A percentile compares a stretch with the other conserved stretches of the same genome.
phyloP scores from a whole-genome alignment of 495 filamentous ascomycete genomes.

The Physcia stellaris region DNA sequence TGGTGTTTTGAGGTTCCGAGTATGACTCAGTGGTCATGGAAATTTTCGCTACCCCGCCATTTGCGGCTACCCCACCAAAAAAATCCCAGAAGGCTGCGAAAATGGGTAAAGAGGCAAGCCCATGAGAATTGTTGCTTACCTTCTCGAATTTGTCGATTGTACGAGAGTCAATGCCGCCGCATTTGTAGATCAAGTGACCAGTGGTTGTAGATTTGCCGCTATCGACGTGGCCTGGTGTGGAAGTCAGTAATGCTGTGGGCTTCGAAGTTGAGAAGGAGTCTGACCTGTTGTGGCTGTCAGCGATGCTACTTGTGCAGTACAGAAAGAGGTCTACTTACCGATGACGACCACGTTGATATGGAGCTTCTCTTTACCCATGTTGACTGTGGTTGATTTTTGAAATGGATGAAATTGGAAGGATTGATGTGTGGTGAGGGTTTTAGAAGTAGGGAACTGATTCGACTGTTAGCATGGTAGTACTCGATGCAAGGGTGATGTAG shows the following conservation, averaged over 20 bases:
- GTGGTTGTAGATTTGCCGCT: constrained; percentile 99
- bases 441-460: no score
- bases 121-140: constrained; percentile 44
- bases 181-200: constrained; percentile 99
- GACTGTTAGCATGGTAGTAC: no score
- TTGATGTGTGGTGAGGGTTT: no score
- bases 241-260: background rate
- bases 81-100: constrained; percentile 9
- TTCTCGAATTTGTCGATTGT: constrained; percentile 99
- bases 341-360: constrained; percentile 98
- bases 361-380: constrained; percentile 71
- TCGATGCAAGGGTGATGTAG: no score
- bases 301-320: background rate
- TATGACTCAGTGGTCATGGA: no score
- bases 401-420: background rate
- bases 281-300: no score
- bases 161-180: constrained; percentile 99
- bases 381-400: constrained; percentile 23
- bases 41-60: no score
- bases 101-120: constrained; percentile 10
- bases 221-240: constrained; percentile 99
- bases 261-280: no score
- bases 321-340: no score
- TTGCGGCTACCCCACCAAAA: constrained; percentile 18
- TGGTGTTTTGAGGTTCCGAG: no score